Conservation (phyloP, 306 rosid genomes). For the Bauhinia variegata region DNA sequence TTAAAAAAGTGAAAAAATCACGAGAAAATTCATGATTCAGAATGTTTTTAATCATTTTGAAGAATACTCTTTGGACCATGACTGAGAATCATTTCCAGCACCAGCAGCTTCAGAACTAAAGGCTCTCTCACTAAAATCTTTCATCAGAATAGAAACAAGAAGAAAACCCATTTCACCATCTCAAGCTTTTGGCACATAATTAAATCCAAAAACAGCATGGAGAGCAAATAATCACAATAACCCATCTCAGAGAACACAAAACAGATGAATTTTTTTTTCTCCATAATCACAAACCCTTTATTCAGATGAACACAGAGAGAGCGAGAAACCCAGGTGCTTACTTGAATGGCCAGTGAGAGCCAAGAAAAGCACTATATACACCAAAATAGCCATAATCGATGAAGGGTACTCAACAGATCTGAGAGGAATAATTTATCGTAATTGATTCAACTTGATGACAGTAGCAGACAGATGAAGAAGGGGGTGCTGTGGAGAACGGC, state of each 20-base stretch:
- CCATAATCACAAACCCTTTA: too few species aligned
- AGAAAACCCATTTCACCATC: slow-evolving; percentile 25
- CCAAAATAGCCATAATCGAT: slow-evolving; percentile 62
- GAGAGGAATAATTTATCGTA: slow-evolving; percentile 21
- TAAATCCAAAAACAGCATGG: background rate
- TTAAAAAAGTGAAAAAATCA: background rate
- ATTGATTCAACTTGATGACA: slow-evolving; percentile 16
- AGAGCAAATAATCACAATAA: too few species aligned
- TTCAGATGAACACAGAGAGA: background rate
- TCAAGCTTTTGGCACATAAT: slow-evolving; percentile 5
- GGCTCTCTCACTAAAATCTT: background rate
- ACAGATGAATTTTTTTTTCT: background rate
- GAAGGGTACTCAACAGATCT: slow-evolving; percentile 22
- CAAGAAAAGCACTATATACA: slow-evolving; percentile 57
- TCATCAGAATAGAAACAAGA: background rate
- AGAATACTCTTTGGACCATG: background rate
- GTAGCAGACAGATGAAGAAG: slow-evolving; percentile 15
- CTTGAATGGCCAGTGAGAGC: slow-evolving; percentile 73
- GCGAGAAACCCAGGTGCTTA: slow-evolving; percentile 46
- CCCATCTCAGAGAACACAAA: slow-evolving; percentile 7
- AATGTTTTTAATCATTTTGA: slow-evolving; percentile 15
- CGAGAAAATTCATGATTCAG: background rate
- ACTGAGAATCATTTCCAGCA: too few species aligned
- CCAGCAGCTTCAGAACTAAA: background rate
- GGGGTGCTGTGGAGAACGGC: background rate